Conservation (phyloP, 441 rosid species). For the Brassica balearica region DNA sequence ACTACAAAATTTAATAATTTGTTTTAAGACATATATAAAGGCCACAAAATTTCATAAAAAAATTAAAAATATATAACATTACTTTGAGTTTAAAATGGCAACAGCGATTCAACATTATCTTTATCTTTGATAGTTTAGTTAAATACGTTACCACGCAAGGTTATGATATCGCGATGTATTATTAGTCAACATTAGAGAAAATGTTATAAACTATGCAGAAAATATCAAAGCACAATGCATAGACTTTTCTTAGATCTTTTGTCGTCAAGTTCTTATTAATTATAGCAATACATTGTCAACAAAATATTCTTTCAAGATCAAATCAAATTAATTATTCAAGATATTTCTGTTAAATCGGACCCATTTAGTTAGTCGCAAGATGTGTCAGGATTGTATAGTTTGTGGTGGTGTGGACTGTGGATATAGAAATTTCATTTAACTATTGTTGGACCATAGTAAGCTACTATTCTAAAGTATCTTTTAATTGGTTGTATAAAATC, state of each 20-base stretch:
- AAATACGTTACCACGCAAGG: not conserved
- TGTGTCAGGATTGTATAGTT: slow-evolving; percentile 3
- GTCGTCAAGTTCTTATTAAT: not conserved
- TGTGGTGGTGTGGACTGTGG: not conserved
- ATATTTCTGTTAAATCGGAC: not conserved
- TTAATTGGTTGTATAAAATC: not conserved
- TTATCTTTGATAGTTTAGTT: not conserved
- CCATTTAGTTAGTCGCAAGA: not conserved
- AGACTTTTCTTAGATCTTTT: not conserved
- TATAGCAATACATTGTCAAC: not conserved
- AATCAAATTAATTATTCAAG: not conserved
- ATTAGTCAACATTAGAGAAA: not conserved
- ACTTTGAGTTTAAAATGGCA: not conserved
- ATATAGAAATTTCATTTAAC: not conserved
- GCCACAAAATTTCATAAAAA: not conserved
- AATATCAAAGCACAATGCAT: not conserved
- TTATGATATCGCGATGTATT: not conserved
- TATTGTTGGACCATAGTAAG: not conserved
- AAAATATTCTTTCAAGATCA: not conserved
- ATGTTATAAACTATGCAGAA: not conserved
- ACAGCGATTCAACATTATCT: not conserved
- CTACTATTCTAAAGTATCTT: not conserved
- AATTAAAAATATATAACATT: not conserved
- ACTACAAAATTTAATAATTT: not conserved
- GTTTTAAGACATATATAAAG: not conserved